phyloP scores from a whole-genome alignment of 441 rosid genomes.

The Mallotus japonicus region DNA sequence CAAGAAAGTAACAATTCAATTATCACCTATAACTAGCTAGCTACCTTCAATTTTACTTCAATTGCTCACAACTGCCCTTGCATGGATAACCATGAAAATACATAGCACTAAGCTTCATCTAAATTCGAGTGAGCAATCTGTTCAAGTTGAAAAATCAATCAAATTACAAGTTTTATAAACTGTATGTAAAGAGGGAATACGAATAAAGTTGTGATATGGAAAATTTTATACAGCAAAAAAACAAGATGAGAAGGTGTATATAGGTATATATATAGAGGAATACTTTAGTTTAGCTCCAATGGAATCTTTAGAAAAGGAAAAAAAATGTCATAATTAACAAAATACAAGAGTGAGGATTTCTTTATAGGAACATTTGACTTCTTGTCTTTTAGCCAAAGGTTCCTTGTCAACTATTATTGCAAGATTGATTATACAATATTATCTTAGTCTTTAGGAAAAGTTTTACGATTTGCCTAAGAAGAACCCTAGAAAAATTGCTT shows the following conservation, averaged over 20 bases:
- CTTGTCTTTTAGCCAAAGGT: constrained; percentile 31
- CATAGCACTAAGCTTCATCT: too few relatives aligned
- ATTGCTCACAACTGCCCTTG: neutral
- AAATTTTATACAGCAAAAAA: neutral
- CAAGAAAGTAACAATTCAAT: neutral
- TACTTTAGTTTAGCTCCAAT: neutral
- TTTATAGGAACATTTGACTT: constrained; percentile 24
- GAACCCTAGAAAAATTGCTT: constrained; percentile 33
- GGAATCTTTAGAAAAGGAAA: neutral
- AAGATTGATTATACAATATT: constrained; percentile 36
- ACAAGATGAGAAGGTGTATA: neutral
- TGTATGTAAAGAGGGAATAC: neutral
- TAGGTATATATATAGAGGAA: neutral
- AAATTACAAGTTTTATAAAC: neutral
- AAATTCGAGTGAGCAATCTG: too few relatives aligned
- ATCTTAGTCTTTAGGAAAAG: constrained; percentile 30
- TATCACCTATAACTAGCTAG: neutral
- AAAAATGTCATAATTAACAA: too few relatives aligned
- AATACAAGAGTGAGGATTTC: constrained; percentile 8
- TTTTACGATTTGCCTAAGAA: constrained; percentile 25
- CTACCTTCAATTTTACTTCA: neutral
- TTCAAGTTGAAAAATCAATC: too few relatives aligned
- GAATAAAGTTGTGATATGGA: too few relatives aligned
- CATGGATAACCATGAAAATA: too few relatives aligned
- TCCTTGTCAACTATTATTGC: constrained; percentile 34